Evolutionary conservation across 768 basidiomycete species (phyloP).

Genomic region (Agaricus sinodeliciosus): DNA sequence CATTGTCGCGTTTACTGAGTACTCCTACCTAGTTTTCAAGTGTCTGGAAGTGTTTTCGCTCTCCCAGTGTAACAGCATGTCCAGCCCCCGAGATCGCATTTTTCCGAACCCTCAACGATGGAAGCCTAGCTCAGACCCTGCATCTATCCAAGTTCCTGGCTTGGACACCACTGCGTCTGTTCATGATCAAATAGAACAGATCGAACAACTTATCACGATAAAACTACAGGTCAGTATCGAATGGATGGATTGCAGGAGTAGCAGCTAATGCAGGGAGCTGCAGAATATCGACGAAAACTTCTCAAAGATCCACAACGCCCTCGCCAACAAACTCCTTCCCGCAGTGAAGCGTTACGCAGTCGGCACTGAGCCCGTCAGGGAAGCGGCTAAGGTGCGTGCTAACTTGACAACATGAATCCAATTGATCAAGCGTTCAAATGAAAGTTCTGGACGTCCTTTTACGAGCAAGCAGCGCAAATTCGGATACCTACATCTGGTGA

Average conservation of each 20-base stretch:
- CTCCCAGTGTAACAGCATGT: neutral
- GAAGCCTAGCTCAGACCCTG: conserved; percentile 57
- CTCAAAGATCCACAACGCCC: conserved; percentile 78
- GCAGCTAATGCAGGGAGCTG: neutral
- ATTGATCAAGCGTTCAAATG: neutral
- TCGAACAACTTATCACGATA: conserved; percentile 91
- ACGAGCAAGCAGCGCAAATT: conserved; percentile 88
- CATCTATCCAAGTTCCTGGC: conserved; percentile 62
- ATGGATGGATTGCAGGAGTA: neutral
- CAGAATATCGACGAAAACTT: conserved; percentile 94
- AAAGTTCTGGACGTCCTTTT: conserved; percentile 97
- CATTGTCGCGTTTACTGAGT: too few species aligned
- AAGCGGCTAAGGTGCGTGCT: conserved; percentile 78
- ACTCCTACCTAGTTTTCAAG: too few species aligned
- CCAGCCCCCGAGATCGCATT: conserved; percentile 32
- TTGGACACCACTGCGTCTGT: conserved; percentile 63
- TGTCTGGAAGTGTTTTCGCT: too few species aligned
- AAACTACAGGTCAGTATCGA: conserved; percentile 65
- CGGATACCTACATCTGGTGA: conserved; percentile 73
- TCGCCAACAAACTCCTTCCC: conserved; percentile 77
- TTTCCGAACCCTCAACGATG: conserved; percentile 61
- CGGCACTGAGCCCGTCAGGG: conserved; percentile 80
- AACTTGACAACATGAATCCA: neutral
- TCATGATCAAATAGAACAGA: conserved; percentile 86
- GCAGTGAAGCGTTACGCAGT: conserved; percentile 87